Base-by-base conservation (phyloP, 2,329 filamentous ascomycete genomes). In the Botrytis cinerea region DNA sequence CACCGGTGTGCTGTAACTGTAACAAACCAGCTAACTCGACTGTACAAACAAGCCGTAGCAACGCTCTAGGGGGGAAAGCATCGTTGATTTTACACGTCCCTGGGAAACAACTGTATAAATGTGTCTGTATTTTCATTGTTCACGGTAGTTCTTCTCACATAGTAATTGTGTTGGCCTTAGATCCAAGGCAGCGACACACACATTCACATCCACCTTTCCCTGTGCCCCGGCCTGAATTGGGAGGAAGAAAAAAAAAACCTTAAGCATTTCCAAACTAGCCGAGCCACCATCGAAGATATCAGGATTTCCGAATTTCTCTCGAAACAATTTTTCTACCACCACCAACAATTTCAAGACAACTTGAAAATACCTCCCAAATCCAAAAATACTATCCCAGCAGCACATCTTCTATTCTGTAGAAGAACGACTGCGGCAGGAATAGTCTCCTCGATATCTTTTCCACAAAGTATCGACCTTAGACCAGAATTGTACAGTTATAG, bases 351-450 rank as follows among this genome's bases (percentile, higher is more conserved):
- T 61, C 71, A 59, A 72, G 64, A 68, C 62, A 66, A 60, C 46
- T 45, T 59, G 64, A 72, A 68, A 72, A 67, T 43, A 72, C 71
- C 38, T 45, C 62, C 71, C 46, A 43, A 22, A 14, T 22, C 20
- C 38, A 57, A 28, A 66, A 57, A 20, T n/a, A 57, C 70, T 72
- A 72, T 72, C 70, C 70, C 70, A 51, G 62, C 70, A 57, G 70
- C 64, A 38, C 45, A 60, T 80, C 80, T 81, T 80, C 80, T 80
- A 77, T 78, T 79, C 76, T 74, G 75, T 79, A 80, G 79, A 75
- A 79, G 79, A 78, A 73, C 64, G 35, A 71, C 78, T 75, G 76
- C 76, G 74, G 74, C 76, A 76, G 78, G 78, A 78, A 72, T 76
- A 75, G 75, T 76, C 66, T 73, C n/a, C 74, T 75, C 75, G 77